Conservation (phyloP, 441 rosid species). For the Arabidopsis hybrid region DNA sequence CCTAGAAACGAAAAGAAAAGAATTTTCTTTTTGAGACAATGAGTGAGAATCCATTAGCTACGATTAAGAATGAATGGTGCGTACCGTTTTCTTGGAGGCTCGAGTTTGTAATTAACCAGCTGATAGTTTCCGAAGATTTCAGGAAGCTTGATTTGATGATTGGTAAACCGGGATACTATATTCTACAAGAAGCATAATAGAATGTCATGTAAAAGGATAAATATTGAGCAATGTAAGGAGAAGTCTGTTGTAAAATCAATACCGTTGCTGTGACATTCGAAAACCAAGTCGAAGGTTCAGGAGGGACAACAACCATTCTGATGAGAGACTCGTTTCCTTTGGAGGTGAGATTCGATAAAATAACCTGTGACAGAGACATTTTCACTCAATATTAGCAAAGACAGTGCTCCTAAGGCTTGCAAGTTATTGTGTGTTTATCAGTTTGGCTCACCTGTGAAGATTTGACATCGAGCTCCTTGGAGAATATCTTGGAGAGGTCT, state of each 20-base stretch:
- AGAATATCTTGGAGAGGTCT: slow-evolving; percentile 57
- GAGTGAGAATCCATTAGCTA: background rate
- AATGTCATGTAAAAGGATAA: background rate
- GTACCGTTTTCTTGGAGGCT: slow-evolving; percentile 60
- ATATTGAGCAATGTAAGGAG: background rate
- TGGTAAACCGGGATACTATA: slow-evolving; percentile 67
- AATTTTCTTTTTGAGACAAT: slow-evolving; percentile 2
- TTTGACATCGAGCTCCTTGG: slow-evolving; percentile 63
- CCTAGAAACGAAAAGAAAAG: slow-evolving; percentile 44
- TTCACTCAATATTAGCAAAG: slow-evolving; percentile 10
- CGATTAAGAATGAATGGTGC: background rate
- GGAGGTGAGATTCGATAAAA: slow-evolving; percentile 57
- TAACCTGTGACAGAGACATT: slow-evolving; percentile 55
- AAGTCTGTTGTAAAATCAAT: slow-evolving; percentile 27
- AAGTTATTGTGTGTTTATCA: slow-evolving; percentile 17
- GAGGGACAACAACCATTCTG: slow-evolving; percentile 64
- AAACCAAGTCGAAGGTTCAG: slow-evolving; percentile 54
- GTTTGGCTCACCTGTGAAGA: slow-evolving; percentile 63
- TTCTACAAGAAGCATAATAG: slow-evolving; percentile 45
- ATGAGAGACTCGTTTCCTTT: slow-evolving; percentile 65
- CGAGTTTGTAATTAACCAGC: slow-evolving; percentile 67
- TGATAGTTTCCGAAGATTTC: slow-evolving; percentile 64
- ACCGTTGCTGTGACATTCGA: slow-evolving; percentile 73
- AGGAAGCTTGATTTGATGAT: slow-evolving; percentile 71
- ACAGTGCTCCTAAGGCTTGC: slow-evolving; percentile 11